Evolutionary conservation across 768 basidiomycete genomes (phyloP).

Genomic region (Rhodotorula graminis): DNA sequence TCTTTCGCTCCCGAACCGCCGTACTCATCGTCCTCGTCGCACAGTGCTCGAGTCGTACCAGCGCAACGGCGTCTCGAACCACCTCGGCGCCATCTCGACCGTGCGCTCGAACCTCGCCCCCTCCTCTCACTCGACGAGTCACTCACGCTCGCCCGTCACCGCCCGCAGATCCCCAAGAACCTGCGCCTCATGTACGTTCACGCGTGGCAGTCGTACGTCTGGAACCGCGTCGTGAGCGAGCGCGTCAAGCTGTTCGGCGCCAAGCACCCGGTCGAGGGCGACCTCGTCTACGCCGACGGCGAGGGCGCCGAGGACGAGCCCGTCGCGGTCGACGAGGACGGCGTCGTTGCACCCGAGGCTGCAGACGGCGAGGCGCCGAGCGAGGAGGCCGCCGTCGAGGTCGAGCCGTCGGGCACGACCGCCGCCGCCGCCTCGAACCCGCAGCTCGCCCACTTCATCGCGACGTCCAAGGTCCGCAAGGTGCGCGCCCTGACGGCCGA

Average conservation of each 20-base stretch:
- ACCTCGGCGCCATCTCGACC: slow-evolving; percentile 76
- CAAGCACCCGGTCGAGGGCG: slow-evolving; percentile 72
- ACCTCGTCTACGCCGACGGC: slow-evolving; percentile 64
- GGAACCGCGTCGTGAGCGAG: slow-evolving; percentile 96
- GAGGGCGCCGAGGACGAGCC: slow-evolving; percentile 26
- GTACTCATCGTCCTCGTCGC: not conserved
- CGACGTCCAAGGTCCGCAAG: slow-evolving; percentile 44
- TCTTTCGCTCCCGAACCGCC: not conserved
- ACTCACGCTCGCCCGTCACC: slow-evolving; percentile 8
- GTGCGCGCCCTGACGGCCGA: slow-evolving; percentile 73
- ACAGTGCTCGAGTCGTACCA: slow-evolving; percentile 34
- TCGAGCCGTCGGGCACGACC: not conserved
- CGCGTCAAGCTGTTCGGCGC: slow-evolving; percentile 73
- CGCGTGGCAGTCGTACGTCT: slow-evolving; percentile 96
- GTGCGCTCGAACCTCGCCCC: slow-evolving; percentile 50
- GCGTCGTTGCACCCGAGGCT: slow-evolving; percentile 14
- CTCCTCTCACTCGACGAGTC: not conserved
- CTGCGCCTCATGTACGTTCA: slow-evolving; percentile 96
- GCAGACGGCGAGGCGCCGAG: slow-evolving; percentile 40
- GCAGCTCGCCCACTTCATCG: slow-evolving; percentile 24
- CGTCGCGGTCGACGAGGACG: slow-evolving; percentile 31
- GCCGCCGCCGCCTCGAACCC: slow-evolving; percentile 17
- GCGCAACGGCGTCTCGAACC: slow-evolving; percentile 29
- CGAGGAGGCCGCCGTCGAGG: not conserved
- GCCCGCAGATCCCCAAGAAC: slow-evolving; percentile 79